A percentile compares a stretch with the other conserved stretches of the same genome.
phyloP scores from a whole-genome alignment of 75 land plant genomes.

The Picea glauca region DNA sequence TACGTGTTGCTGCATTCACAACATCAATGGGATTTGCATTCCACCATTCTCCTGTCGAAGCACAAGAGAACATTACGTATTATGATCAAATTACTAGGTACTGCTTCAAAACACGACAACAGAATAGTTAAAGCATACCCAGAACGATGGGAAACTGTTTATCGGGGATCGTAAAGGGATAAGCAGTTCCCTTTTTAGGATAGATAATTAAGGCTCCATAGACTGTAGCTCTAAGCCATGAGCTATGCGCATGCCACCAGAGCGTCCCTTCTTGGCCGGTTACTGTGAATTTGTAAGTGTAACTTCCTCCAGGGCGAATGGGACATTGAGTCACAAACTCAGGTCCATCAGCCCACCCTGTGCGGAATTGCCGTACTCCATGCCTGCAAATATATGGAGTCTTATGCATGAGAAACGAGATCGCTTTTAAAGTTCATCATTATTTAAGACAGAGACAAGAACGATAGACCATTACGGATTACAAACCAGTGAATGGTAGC shows the following conservation, averaged over 20 bases:
- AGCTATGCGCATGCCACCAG: neutral
- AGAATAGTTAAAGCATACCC: neutral
- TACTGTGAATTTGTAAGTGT: neutral
- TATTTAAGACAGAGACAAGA: no score
- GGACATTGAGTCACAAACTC: neutral
- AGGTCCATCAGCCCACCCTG: neutral
- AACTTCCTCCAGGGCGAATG: neutral
- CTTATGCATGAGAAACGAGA: no score
- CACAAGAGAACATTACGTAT: neutral
- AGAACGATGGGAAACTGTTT: neutral
- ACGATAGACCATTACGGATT: no score
- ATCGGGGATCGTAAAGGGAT: neutral
- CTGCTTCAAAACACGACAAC: neutral
- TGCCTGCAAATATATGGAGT: neutral
- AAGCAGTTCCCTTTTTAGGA: neutral
- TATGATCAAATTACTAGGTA: neutral
- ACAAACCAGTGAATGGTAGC: slow-evolving; percentile 20
- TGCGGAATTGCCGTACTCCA: neutral
- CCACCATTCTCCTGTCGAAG: slow-evolving; percentile 51
- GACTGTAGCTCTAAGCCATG: neutral
- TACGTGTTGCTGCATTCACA: slow-evolving; percentile 7
- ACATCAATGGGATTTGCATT: slow-evolving; percentile 30
- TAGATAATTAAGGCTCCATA: neutral
- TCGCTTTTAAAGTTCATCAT: no score
- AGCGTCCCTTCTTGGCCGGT: neutral